These are phyloP conservation scores for Cavenderia fasciculata DNA, from an alignment of 78 protist genomes.

Conservation along the genomic window DNA sequence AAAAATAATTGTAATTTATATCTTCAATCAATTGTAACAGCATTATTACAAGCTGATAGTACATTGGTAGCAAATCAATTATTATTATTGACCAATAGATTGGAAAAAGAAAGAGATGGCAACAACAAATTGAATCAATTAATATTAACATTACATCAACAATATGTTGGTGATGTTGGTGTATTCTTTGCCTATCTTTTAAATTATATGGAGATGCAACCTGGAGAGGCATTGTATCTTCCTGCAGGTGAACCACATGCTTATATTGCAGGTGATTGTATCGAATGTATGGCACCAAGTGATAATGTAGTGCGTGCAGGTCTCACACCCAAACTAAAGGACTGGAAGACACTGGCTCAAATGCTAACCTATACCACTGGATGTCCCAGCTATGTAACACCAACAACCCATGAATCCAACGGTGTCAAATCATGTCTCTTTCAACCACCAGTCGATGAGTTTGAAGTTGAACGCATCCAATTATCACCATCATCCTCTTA, in stretches of 20 bases:
- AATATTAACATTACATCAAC: slow-evolving; percentile 25
- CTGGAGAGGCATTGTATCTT: slow-evolving; percentile 95
- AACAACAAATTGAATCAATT: slow-evolving; percentile 15
- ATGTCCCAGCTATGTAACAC: slow-evolving; percentile 13
- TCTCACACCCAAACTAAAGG: slow-evolving; percentile 96
- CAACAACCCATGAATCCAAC: not conserved
- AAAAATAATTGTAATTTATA: slow-evolving; percentile 13
- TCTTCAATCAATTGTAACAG: slow-evolving; percentile 23
- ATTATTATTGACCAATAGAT: not conserved
- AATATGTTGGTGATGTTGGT: slow-evolving; percentile 96
- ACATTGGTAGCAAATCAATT: slow-evolving; percentile 3
- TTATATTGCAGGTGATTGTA: slow-evolving; percentile 87
- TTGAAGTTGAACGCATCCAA: slow-evolving; percentile 36
- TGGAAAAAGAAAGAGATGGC: not conserved
- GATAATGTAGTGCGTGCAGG: slow-evolving; percentile 99
- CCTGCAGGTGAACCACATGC: slow-evolving; percentile 98
- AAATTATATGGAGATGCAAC: slow-evolving; percentile 82
- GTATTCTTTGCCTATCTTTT: slow-evolving; percentile 92
- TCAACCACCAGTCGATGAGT: slow-evolving; percentile 66
- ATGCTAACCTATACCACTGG: slow-evolving; percentile 87
- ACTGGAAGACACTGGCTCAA: slow-evolving; percentile 78
- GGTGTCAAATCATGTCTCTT: not conserved
- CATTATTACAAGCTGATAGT: slow-evolving; percentile 32
- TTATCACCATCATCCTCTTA: not conserved
- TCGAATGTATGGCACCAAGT: slow-evolving; percentile 98